These are phyloP conservation scores for Eucalyptus pauciflora DNA, from an alignment of 345 rosid genomes.

Conservation along the genomic window DNA sequence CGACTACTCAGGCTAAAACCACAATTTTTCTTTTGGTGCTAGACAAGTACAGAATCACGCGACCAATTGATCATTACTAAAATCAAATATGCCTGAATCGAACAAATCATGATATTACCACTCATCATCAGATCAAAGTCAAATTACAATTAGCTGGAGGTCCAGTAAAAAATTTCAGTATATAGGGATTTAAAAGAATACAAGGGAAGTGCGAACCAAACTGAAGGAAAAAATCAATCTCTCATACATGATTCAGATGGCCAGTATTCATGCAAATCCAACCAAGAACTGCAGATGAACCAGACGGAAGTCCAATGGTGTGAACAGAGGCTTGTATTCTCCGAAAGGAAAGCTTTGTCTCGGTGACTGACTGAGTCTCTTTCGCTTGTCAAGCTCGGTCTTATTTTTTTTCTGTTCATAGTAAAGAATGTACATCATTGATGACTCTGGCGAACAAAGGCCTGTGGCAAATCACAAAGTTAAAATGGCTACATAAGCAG, in stretches of 20 bases:
- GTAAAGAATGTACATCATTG: not conserved
- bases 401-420: not conserved
- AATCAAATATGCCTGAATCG: not conserved
- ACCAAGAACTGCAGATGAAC: not conserved
- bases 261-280: not conserved
- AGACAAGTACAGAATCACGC: not conserved
- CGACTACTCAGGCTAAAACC: not conserved
- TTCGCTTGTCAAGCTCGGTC: not conserved
- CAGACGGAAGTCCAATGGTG: not conserved
- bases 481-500: constrained; percentile 19
- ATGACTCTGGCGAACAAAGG: not conserved
- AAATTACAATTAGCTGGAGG: not conserved
- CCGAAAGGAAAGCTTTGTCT: not conserved
- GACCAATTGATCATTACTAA: not conserved
- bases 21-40: not conserved
- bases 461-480: constrained; percentile 1
- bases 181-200: not conserved
- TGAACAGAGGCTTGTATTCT: not conserved
- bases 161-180: not conserved
- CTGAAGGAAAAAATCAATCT: not conserved
- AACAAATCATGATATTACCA: not conserved
- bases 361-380: not conserved
- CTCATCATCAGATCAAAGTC: not conserved
- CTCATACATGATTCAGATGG: not conserved
- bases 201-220: not conserved